Conservation (phyloP, 495 filamentous ascomycete genomes). For the Annulohypoxylon stygium region DNA sequence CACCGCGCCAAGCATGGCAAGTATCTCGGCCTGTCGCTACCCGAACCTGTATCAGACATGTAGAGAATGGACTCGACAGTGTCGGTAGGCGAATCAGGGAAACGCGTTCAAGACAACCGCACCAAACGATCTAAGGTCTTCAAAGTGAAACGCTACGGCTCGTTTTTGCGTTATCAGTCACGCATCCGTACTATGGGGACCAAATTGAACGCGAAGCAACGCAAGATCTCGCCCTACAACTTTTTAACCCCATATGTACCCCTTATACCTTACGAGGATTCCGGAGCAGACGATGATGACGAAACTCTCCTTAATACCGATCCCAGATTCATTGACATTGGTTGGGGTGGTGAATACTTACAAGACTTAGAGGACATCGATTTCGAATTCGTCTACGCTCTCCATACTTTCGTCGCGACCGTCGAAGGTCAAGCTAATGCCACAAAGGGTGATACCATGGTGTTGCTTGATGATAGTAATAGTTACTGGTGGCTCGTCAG, state of each 20-base stretch:
- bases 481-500: slow-evolving; percentile 99
- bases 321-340: slow-evolving; percentile 72
- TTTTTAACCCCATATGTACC: slow-evolving; percentile 45
- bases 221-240: slow-evolving; percentile 40
- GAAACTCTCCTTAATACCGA: slow-evolving; percentile 68
- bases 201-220: slow-evolving; percentile 22
- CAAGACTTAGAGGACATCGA: slow-evolving; percentile 94
- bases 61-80: slow-evolving; percentile 31
- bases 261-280: slow-evolving; percentile 51
- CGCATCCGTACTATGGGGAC: slow-evolving; percentile 1
- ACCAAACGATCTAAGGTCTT: slow-evolving; percentile 22
- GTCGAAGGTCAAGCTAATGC: slow-evolving; percentile 99
- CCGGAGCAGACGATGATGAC: slow-evolving; percentile 59
- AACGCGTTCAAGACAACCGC: slow-evolving; percentile 7
- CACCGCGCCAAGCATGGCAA: slow-evolving; percentile 45
- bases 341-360: slow-evolving; percentile 85
- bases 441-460: slow-evolving; percentile 98
- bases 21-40: slow-evolving; percentile 39
- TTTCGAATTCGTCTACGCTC: slow-evolving; percentile 98
- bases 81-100: slow-evolving; percentile 30
- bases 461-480: slow-evolving; percentile 99
- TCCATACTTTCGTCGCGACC: slow-evolving; percentile 97
- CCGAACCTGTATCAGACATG: slow-evolving; percentile 30
- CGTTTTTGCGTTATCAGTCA: slow-evolving; percentile 15
- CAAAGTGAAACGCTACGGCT: slow-evolving; percentile 23